Evolutionary conservation across 2,329 filamentous ascomycete species (phyloP), one percentile per base, ranked within the genome.

Genomic region (Cytospora piceicola): DNA sequence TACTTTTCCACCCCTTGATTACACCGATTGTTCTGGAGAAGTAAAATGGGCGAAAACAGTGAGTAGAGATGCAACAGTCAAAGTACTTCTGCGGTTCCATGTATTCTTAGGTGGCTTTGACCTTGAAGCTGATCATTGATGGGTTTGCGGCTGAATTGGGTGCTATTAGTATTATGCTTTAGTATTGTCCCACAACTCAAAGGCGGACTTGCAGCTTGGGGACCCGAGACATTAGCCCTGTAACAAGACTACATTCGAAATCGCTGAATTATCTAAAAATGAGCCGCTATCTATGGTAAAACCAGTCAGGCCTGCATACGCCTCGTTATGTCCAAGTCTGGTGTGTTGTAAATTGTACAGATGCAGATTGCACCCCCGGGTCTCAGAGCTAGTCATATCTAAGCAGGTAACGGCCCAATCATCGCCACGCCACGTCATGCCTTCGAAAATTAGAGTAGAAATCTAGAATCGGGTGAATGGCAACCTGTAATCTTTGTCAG

Each of bases 391-490:
- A 11, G 24, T 22, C 42, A 20, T 42, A 20, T 46, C 42, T 14
- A 49, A 24, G 34, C 11, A 20, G n/a, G 42, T 3, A n/a, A 22
- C 34, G 49, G 49, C 30, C 36, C 36, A 59, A 36, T 2, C 9
- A n/a, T 17, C 22, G 12, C 57, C 30, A 24, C 39, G 15, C 8
- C 22, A 14, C 22, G 12, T 56, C 30, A 24, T 32, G 15, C 8
- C 22, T 32, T 5, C 30, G 20, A 20, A 20, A 27, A 17, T 39
- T 3, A 3, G 24, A 30, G 57, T n/a, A n/a, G n/a, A n/a, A n/a
- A n/a, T n/a, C n/a, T 71, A 79, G 67, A 78, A 78, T 4, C 76
- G 73, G 46, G 73, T 73, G 65, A 78, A 78, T 30, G 76, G 76
- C 36, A 78, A 72, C 76, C 76, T 78, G 54, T 7, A 11, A 3